A percentile compares a stretch with the other conserved stretches of the same genome.
phyloP scores from a whole-genome alignment of 352 stramenopile genomes.

The Phytophthora gonapodyides region DNA sequence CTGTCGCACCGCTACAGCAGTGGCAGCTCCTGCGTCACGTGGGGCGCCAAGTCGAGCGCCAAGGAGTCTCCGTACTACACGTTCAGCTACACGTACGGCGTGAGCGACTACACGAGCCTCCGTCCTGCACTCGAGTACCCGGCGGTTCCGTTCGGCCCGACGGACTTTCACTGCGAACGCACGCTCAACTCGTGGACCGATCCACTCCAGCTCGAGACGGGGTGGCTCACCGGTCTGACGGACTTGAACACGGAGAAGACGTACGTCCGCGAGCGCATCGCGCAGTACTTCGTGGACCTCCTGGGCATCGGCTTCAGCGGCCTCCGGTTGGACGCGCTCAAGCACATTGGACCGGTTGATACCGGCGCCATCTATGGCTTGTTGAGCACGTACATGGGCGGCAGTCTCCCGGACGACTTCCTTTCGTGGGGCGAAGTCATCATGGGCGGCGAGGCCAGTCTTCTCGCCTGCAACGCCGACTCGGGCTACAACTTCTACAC shows the following conservation, averaged over 20 bases:
- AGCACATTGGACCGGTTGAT: slow-evolving; percentile 66
- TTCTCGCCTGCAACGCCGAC: slow-evolving; percentile 60
- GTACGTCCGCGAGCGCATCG: slow-evolving; percentile 65
- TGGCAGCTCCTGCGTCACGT: slow-evolving; percentile 34
- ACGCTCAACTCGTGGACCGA: slow-evolving; percentile 45
- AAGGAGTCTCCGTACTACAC: slow-evolving; percentile 56
- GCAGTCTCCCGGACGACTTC: slow-evolving; percentile 61
- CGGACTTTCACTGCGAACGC: slow-evolving; percentile 72
- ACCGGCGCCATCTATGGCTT: slow-evolving; percentile 53
- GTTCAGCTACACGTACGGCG: slow-evolving; percentile 44
- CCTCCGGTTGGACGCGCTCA: slow-evolving; percentile 67
- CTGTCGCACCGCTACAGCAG: slow-evolving; percentile 37
- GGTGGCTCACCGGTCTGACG: slow-evolving; percentile 50
- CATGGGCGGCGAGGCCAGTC: slow-evolving; percentile 36
- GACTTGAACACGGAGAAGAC: slow-evolving; percentile 68
- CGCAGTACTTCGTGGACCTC: slow-evolving; percentile 74
- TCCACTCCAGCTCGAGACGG: slow-evolving; percentile 38
- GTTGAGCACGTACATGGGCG: slow-evolving; percentile 62
- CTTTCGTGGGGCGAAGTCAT: slow-evolving; percentile 65
- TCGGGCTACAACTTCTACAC: slow-evolving; percentile 72
- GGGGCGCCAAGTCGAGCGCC: slow-evolving; percentile 43
- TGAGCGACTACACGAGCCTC: slow-evolving; percentile 48
- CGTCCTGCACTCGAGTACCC: slow-evolving; percentile 61
- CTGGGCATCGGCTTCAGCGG: slow-evolving; percentile 71
- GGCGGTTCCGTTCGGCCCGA: slow-evolving; percentile 55